Evolutionary conservation across 148 eudicot species (phyloP).

Genomic region (Fagopyrum esculentum): DNA sequence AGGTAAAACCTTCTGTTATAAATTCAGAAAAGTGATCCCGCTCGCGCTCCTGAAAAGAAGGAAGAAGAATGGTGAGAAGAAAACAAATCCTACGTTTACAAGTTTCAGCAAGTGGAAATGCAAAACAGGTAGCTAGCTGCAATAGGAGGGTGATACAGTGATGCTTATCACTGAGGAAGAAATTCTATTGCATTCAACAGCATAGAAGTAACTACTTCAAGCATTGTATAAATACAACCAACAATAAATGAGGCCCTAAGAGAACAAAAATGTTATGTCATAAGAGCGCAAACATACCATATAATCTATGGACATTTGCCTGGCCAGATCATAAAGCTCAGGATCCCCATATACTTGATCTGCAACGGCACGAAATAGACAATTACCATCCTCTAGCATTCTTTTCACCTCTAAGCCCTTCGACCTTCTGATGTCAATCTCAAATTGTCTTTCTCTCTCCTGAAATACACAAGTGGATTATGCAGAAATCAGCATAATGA

Average conservation of each 20-base stretch:
- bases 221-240: background rate
- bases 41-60: slow-evolving; percentile 72
- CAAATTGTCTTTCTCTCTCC: slow-evolving; percentile 95
- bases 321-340: slow-evolving; percentile 76
- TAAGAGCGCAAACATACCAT: slow-evolving; percentile 45
- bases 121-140: background rate
- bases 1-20: slow-evolving; percentile 89
- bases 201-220: background rate
- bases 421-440: slow-evolving; percentile 71
- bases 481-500: background rate
- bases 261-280: background rate
- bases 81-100: background rate
- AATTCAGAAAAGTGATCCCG: slow-evolving; percentile 96
- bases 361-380: slow-evolving; percentile 97
- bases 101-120: no score
- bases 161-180: background rate
- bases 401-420: slow-evolving; percentile 88
- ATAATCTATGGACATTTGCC: slow-evolving; percentile 98
- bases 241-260: background rate
- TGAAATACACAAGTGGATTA: slow-evolving; percentile 21
- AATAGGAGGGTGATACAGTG: no score
- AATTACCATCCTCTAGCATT: slow-evolving; percentile 94
- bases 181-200: background rate
- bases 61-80: background rate
- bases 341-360: slow-evolving; percentile 98